Evolutionary conservation across 768 basidiomycete genomes (phyloP), one percentile per base, ranked within the genome.

Genomic region (Lanmaoa rubissima): DNA sequence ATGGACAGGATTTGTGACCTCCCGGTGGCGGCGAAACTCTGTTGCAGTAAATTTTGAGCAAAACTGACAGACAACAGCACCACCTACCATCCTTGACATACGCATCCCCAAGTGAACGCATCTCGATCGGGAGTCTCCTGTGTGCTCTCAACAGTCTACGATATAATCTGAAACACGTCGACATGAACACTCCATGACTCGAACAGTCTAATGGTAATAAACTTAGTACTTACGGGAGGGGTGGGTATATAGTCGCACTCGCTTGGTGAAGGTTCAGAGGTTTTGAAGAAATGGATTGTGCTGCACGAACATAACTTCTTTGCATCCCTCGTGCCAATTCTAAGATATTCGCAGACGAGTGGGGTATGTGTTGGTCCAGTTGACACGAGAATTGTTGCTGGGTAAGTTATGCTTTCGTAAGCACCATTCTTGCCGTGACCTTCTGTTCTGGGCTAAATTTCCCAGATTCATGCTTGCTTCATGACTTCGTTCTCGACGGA

Each of bases 11-110:
- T 98, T 98, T 21, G 86, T 86, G 12, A 86, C 83, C 24, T 82
- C 76, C 63, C 77, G 84, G 61, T 97, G 95, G 45, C 89, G 78
- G 8, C 90, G 85, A 72, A 97, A 98, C 73, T 99, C 96, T 92
- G 58, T 21, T n/a, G 21, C 35, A 43, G 21, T 1, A 38, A 56
- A 53, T 16, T 51, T 40, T 62, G 50, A 50, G 52, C 35, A 44
- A 57, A 56, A 26, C 13, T 7, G 28, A 42, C 24, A 11, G 12
- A 36, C 34, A 39, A 34, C 14, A n/a, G 17, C 16, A 9, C 19
- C 74, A 48, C 61, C 17, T 55, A 89, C 89, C 90, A 61, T 84
- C 78, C 75, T 92, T 95, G 54, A 95, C 80, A 67, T 95, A 96
- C 39, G 81, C 80, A 66, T 95, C 92, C 24, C 94, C 94, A 50